Conservation (phyloP, 2,329 filamentous ascomycete species). For the Fusarium sp. region DNA sequence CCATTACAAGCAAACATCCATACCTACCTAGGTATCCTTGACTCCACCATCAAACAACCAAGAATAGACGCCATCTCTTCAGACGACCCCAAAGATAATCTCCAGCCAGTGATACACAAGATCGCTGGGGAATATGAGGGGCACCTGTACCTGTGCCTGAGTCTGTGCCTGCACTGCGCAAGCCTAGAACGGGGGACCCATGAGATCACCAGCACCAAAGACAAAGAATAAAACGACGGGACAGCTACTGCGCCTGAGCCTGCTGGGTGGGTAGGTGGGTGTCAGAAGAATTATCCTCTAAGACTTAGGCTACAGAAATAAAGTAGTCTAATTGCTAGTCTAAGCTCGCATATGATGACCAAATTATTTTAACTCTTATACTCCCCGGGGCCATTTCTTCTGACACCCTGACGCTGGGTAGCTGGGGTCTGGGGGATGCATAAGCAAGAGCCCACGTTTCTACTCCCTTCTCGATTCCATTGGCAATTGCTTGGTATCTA, state of each 20-base stretch:
- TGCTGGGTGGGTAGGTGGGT: background rate
- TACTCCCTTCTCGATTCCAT: conserved; percentile 23
- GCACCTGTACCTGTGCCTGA: conserved; percentile 9
- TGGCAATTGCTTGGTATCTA: background rate
- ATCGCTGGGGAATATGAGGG: conserved; percentile 34
- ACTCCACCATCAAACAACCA: conserved; percentile 4
- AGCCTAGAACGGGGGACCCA: conserved; percentile 26
- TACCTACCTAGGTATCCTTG: background rate
- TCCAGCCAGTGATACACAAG: conserved; percentile 33
- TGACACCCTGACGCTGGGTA: background rate
- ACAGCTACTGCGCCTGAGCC: conserved; percentile 12
- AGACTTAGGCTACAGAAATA: background rate
- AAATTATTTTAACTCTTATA: background rate
- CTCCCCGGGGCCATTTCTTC: background rate
- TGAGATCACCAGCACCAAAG: conserved; percentile 31
- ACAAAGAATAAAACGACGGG: conserved; percentile 13
- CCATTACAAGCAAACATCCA: background rate
- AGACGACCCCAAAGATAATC: conserved; percentile 21
- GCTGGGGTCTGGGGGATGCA: conserved; percentile 14
- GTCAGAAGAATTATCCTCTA: background rate
- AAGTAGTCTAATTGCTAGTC: background rate
- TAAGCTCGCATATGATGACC: background rate
- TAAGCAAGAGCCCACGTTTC: conserved; percentile 26
- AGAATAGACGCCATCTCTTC: conserved; percentile 14
- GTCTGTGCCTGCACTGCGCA: conserved; percentile 22